Evolutionary conservation across 306 rosid genomes (phyloP).

Genomic region (Nissolia schottii): DNA sequence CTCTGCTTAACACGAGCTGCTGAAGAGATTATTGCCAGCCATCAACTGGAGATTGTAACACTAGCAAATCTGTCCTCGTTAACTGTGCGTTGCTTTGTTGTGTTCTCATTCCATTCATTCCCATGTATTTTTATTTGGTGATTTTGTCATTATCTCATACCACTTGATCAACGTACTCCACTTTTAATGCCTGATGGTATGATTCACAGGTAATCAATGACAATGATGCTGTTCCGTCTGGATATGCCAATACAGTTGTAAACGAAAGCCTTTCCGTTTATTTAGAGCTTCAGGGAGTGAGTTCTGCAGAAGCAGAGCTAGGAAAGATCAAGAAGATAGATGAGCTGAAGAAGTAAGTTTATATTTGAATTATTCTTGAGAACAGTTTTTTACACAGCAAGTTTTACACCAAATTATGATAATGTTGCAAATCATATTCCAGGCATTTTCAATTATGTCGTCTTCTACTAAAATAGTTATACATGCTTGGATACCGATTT

Average conservation of each 20-base stretch:
- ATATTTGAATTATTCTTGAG: not conserved
- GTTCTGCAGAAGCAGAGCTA: constrained; percentile 35
- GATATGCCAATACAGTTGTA: constrained; percentile 34
- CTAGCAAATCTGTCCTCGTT: constrained; percentile 76
- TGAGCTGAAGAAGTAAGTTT: constrained; percentile 38
- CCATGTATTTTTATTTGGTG: not conserved
- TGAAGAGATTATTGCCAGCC: constrained; percentile 28
- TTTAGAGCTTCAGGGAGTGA: constrained; percentile 37
- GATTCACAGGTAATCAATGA: constrained; percentile 36
- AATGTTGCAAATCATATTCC: not conserved
- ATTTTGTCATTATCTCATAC: not conserved
- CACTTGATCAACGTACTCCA: not conserved
- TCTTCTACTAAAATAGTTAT: not conserved
- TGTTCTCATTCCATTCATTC: constrained; percentile 8
- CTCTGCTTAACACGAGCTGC: constrained; percentile 31
- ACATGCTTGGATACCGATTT: not conserved
- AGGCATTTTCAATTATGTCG: not conserved
- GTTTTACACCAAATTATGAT: not conserved
- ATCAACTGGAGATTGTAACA: constrained; percentile 61
- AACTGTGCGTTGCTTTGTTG: constrained; percentile 30
- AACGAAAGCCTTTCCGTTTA: constrained; percentile 46
- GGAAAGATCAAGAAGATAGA: constrained; percentile 46
- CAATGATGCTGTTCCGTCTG: constrained; percentile 30
- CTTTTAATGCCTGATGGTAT: constrained; percentile 5
- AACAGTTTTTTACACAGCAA: constrained; percentile 7